These are phyloP conservation scores for Penicillium fuscoglaucum DNA, from an alignment of 2,329 filamentous ascomycete genomes.

Conservation along the genomic window DNA sequence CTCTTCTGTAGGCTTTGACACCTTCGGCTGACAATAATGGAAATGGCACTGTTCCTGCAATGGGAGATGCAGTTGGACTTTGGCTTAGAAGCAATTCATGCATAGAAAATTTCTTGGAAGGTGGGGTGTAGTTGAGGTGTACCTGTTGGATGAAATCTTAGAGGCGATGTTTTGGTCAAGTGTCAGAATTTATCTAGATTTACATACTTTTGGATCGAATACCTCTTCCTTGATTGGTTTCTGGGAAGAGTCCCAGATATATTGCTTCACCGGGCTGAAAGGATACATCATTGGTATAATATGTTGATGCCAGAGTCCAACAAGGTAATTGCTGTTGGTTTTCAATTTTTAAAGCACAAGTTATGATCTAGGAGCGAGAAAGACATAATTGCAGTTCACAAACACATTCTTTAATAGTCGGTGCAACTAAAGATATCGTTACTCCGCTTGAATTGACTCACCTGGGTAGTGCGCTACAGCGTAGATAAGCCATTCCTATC, in stretches of 20 bases:
- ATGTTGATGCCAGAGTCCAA: not conserved
- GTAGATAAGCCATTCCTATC: not conserved
- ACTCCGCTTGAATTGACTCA: conserved; percentile 1
- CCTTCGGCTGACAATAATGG: conserved; percentile 13
- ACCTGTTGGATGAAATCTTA: conserved; percentile 8
- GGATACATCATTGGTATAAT: not conserved
- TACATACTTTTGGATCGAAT: conserved; percentile 6
- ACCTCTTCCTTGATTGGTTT: not conserved
- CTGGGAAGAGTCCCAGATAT: not conserved
- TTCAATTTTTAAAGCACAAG: not conserved
- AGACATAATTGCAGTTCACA: not conserved
- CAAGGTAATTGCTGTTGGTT: not conserved
- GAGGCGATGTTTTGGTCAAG: not conserved
- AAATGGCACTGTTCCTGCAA: conserved; percentile 18
- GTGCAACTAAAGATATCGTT: not conserved
- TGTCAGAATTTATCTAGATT: not conserved
- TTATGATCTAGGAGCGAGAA: not conserved
- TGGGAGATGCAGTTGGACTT: conserved; percentile 8
- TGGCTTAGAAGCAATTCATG: conserved; percentile 9
- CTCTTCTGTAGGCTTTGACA: conserved; percentile 16
- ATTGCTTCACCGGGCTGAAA: not conserved
- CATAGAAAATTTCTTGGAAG: conserved; percentile 15
- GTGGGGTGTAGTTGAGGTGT: conserved; percentile 16
- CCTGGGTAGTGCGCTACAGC: not conserved
- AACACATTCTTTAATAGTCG: not conserved